Conservation (phyloP, 371 early-diverging fungal genomes). For the Scutellospora calospora region DNA sequence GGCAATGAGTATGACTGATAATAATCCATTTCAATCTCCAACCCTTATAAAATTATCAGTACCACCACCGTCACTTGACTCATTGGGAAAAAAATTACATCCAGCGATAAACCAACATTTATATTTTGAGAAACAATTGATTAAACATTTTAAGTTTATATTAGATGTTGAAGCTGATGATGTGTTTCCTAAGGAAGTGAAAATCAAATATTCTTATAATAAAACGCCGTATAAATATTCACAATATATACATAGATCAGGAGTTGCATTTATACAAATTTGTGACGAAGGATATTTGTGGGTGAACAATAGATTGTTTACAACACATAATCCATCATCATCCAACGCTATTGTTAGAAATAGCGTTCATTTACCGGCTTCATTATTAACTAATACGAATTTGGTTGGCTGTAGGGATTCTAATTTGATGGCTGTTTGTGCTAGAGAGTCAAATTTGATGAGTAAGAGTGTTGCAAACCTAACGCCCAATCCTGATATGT, state of each 20-base stretch:
- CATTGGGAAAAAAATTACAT: conserved; percentile 49
- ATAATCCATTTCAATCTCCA: conserved; percentile 92
- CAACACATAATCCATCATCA: conserved; percentile 57
- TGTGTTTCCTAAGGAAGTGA: conserved; percentile 62
- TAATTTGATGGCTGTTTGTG: too few relatives aligned
- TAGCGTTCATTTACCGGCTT: too few relatives aligned
- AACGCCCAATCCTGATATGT: conserved; percentile 60
- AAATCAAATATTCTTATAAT: conserved; percentile 75
- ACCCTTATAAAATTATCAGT: conserved; percentile 72
- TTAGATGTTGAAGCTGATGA: conserved; percentile 94
- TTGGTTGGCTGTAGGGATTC: too few relatives aligned
- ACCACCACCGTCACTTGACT: conserved; percentile 68
- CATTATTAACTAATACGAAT: not conserved
- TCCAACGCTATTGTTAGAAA: not conserved
- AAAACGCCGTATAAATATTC: conserved; percentile 77
- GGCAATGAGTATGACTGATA: conserved; percentile 68
- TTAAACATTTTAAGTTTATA: conserved; percentile 85
- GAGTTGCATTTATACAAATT: conserved; percentile 93
- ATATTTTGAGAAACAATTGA: conserved; percentile 84
- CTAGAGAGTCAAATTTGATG: too few relatives aligned
- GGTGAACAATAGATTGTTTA: conserved; percentile 87
- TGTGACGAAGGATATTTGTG: conserved; percentile 85
- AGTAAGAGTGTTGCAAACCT: conserved; percentile 44
- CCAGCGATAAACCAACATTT: conserved; percentile 48
- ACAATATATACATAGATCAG: conserved; percentile 92